Percentiles rank a stretch among this genome's conserved stretches.
phyloP scores from a whole-genome alignment of 1,284 basidiomycete genomes.

The Puccinia horiana region DNA sequence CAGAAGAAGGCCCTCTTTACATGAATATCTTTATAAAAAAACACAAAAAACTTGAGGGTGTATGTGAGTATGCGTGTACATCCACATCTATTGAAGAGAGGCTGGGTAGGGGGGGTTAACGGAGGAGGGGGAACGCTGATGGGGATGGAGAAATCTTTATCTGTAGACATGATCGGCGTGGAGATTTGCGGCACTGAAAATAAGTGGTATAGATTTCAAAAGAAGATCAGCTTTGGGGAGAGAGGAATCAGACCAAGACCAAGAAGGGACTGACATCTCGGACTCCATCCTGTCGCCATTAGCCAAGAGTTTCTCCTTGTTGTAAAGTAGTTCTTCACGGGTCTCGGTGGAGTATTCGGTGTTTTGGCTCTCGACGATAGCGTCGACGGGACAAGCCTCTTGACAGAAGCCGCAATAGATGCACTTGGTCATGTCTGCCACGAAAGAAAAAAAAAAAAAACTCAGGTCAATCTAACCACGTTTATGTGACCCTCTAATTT shows the following conservation, averaged over 20 bases:
- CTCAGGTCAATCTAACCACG: neutral
- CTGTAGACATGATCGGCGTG: conserved; percentile 64
- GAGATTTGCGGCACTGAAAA: conserved; percentile 73
- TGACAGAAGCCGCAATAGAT: conserved; percentile 98
- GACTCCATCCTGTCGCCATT: conserved; percentile 96
- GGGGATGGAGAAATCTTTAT: conserved; percentile 36
- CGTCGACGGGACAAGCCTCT: conserved; percentile 99
- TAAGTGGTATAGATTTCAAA: neutral
- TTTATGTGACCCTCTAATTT: neutral
- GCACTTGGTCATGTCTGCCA: conserved; percentile 81
- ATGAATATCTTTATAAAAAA: neutral
- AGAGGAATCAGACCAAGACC: neutral
- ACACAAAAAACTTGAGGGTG: neutral
- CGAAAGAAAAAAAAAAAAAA: conserved; percentile 20
- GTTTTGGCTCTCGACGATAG: conserved; percentile 98
- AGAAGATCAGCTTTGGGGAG: neutral
- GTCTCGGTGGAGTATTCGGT: conserved; percentile 90
- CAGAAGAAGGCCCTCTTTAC: neutral
- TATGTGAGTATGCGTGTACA: neutral
- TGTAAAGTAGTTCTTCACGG: conserved; percentile 96
- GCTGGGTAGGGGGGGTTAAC: neutral
- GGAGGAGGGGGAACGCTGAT: neutral
- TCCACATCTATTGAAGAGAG: neutral
- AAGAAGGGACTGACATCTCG: conserved; percentile 66
- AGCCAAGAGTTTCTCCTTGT: conserved; percentile 83